Percentiles rank a stretch among this genome's conserved stretches.
These are phyloP conservation scores for Phytophthora pseudosyringae DNA, from an alignment of 352 stramenopile genomes.

Conservation along the genomic window DNA sequence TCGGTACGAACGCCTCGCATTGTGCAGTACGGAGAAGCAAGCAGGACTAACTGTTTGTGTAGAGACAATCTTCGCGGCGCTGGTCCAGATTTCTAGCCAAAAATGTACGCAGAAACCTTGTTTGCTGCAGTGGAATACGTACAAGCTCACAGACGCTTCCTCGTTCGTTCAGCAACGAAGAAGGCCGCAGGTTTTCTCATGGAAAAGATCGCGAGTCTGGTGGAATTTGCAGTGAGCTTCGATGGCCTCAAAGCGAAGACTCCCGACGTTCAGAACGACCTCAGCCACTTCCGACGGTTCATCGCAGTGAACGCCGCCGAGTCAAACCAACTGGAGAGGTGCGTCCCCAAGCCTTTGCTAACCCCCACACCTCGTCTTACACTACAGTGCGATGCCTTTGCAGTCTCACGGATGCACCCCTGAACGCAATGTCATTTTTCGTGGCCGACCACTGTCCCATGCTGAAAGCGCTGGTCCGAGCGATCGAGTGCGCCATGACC, in stretches of 20 bases:
- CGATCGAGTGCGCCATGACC: conserved; percentile 43
- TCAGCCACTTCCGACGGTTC: conserved; percentile 65
- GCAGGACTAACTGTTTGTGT: conserved; percentile 6
- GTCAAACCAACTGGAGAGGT: conserved; percentile 63
- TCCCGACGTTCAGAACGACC: conserved; percentile 66
- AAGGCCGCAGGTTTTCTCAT: conserved; percentile 49
- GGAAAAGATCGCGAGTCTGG: conserved; percentile 59
- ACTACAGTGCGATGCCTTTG: background rate
- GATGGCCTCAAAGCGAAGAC: conserved; percentile 61
- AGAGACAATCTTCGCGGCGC: conserved; percentile 54
- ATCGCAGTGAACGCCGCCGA: conserved; percentile 40
- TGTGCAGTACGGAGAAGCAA: background rate
- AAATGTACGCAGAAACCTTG: conserved; percentile 39
- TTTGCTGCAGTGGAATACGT: background rate
- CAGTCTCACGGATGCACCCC: conserved; percentile 46
- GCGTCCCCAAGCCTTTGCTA: background rate
- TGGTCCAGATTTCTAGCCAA: conserved; percentile 57
- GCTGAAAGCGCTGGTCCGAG: conserved; percentile 58
- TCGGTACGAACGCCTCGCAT: conserved; percentile 31
- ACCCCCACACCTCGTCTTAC: background rate
- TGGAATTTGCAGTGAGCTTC: conserved; percentile 63
- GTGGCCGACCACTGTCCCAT: conserved; percentile 66
- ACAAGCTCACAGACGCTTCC: conserved; percentile 12
- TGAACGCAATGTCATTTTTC: conserved; percentile 70
- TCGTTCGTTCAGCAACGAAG: conserved; percentile 32